Conservation (phyloP, 176 grass and related monocot species). For the Chrysopogon serrulatus region DNA sequence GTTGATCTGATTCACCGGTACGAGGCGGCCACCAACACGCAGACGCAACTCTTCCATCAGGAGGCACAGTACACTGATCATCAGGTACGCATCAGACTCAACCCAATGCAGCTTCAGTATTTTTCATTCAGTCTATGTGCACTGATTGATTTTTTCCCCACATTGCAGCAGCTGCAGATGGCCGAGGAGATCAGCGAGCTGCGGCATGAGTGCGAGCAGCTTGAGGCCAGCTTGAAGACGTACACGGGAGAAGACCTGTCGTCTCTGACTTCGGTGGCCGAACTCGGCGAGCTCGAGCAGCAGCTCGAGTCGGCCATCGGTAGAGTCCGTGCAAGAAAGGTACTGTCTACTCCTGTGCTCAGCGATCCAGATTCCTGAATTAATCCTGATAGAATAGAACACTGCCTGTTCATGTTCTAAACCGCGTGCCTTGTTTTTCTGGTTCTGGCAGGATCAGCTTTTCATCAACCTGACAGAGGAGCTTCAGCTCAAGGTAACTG, state of each 20-base stretch:
- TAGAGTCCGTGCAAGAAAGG: constrained; percentile 56
- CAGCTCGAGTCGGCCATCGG: constrained; percentile 32
- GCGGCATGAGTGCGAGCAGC: constrained; percentile 36
- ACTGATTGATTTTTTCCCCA: neutral
- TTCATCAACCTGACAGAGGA: constrained; percentile 28
- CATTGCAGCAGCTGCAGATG: constrained; percentile 14
- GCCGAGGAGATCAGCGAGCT: constrained; percentile 32
- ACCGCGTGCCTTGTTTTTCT: neutral
- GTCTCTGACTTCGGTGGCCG: constrained; percentile 17
- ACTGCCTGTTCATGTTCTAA: neutral
- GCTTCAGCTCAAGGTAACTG: constrained; percentile 38
- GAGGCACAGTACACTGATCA: neutral
- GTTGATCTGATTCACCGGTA: constrained; percentile 43
- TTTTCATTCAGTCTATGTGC: neutral
- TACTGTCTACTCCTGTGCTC: neutral
- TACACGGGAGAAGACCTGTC: constrained; percentile 40
- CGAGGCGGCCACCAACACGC: constrained; percentile 22
- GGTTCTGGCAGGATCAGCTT: constrained; percentile 40
- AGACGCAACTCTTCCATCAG: neutral
- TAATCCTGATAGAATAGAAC: neutral
- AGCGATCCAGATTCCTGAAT: neutral
- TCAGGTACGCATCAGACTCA: neutral
- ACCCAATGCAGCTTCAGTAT: neutral
- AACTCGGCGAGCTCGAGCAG: constrained; percentile 38
- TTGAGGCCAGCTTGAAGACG: constrained; percentile 23